These are phyloP conservation scores for Cucurbita ficifolia DNA, from an alignment of 306 rosid species.

Conservation along the genomic window DNA sequence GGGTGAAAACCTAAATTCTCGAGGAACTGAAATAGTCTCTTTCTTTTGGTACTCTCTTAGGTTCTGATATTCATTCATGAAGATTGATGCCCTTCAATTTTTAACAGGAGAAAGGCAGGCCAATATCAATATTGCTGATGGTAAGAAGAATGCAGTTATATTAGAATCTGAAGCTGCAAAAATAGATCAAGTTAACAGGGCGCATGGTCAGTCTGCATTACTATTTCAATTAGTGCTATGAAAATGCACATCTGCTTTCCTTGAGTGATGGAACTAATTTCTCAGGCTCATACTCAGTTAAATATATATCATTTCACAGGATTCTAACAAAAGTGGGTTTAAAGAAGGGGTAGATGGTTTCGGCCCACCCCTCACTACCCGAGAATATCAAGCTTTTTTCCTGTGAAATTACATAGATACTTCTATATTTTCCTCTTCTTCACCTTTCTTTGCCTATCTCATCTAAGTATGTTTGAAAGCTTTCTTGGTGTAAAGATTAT, in stretches of 20 bases:
- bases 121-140: conserved; percentile 79
- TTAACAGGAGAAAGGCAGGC: conserved; percentile 89
- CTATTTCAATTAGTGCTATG: not conserved
- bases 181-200: conserved; percentile 80
- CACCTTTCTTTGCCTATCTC: not conserved
- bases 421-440: not conserved
- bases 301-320: not conserved
- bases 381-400: not conserved
- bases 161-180: conserved; percentile 83
- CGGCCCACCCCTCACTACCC: not conserved
- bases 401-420: not conserved
- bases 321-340: not conserved
- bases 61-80: conserved; percentile 5
- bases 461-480: not conserved
- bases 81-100: conserved; percentile 8
- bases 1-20: not conserved
- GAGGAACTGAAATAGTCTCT: not conserved
- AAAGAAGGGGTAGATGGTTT: not conserved
- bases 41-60: not conserved
- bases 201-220: conserved; percentile 32
- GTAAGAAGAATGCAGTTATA: conserved; percentile 74
- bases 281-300: too few species aligned
- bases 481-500: not conserved
- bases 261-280: not conserved
- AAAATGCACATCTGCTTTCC: not conserved